A percentile compares a stretch with the other conserved stretches of the same genome.
Evolutionary conservation across 768 basidiomycete species (phyloP).

Genomic region (Amanita thiersii): DNA sequence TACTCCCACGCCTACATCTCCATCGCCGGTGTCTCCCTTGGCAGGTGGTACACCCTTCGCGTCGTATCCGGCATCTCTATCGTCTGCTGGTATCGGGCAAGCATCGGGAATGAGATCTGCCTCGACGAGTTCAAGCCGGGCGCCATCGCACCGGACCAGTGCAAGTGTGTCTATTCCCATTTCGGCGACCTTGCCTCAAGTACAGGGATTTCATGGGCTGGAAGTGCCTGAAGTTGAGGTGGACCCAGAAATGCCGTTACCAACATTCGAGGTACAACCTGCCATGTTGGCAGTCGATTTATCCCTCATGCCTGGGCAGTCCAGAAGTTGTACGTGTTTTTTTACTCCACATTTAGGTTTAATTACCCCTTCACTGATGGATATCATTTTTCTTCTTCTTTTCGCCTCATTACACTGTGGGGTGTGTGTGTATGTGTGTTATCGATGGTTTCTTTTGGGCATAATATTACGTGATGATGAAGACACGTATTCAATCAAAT

Average conservation of each 20-base stretch:
- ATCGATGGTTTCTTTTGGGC: conserved; percentile 1
- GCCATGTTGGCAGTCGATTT: conserved; percentile 89
- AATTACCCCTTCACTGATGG: no score
- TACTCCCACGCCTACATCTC: conserved; percentile 7
- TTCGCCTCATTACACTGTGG: no score
- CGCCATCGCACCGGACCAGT: no score
- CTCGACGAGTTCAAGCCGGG: no score
- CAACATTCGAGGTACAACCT: conserved; percentile 80
- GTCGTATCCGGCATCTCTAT: neutral
- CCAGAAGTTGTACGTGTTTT: conserved; percentile 61
- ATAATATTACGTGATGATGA: conserved; percentile 6
- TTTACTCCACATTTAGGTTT: no score
- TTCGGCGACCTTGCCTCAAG: no score
- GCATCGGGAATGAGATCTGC: neutral
- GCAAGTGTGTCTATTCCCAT: no score
- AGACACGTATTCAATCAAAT: conserved; percentile 74
- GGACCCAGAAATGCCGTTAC: conserved; percentile 61
- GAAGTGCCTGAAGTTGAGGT: conserved; percentile 32
- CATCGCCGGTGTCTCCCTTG: neutral
- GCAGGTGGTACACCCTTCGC: neutral
- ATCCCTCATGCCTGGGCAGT: conserved; percentile 73
- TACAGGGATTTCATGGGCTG: no score
- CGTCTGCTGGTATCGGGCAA: neutral
- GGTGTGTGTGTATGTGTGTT: no score
- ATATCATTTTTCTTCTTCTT: no score